These are phyloP conservation scores for Eucalyptus viminalis DNA, from an alignment of 345 rosid genomes.

Conservation along the genomic window DNA sequence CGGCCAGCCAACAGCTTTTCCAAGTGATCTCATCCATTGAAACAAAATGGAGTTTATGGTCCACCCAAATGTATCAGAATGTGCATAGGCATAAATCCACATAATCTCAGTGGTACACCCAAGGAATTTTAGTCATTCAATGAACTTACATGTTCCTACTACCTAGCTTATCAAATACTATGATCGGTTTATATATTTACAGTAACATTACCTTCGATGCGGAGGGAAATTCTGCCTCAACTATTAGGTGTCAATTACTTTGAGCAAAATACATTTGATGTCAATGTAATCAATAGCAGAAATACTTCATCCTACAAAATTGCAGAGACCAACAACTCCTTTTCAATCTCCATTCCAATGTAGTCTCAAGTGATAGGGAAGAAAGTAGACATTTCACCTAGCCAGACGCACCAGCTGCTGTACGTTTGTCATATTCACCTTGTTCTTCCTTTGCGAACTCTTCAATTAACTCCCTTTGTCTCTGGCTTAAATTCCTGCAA, in stretches of 20 bases:
- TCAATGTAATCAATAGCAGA: not conserved
- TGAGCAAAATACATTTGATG: not conserved
- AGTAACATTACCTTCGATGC: not conserved
- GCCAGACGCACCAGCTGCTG: conserved; percentile 77
- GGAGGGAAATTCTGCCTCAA: not conserved
- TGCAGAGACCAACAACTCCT: not conserved
- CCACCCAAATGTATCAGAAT: not conserved
- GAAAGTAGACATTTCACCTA: not conserved
- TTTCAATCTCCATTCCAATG: not conserved
- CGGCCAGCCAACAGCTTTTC: not conserved
- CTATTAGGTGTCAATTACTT: not conserved
- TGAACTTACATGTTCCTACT: not conserved
- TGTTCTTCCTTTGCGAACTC: conserved; percentile 88
- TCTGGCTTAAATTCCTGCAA: conserved; percentile 62
- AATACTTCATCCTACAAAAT: not conserved
- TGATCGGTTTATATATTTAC: not conserved
- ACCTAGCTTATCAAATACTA: not conserved
- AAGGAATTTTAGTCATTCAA: not conserved
- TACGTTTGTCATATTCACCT: conserved; percentile 54
- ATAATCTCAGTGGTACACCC: not conserved
- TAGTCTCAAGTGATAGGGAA: not conserved
- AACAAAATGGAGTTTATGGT: not conserved
- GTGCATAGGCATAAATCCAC: not conserved
- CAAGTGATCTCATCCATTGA: not conserved
- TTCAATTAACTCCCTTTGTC: conserved; percentile 86